These are phyloP conservation scores for Pythium apleroticum DNA, from an alignment of 352 stramenopile species.

Conservation along the genomic window DNA sequence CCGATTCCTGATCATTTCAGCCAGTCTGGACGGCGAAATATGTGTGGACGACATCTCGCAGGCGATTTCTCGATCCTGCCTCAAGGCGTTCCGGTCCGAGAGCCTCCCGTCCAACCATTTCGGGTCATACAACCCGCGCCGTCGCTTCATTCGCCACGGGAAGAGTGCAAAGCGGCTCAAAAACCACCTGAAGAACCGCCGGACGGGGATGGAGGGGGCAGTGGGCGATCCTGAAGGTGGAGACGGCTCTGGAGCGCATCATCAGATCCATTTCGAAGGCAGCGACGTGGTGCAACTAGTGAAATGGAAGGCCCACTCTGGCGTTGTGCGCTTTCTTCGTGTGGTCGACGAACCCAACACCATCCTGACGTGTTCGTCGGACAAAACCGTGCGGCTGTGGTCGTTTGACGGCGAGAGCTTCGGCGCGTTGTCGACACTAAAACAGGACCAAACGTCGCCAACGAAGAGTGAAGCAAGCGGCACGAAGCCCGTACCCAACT, in stretches of 20 bases:
- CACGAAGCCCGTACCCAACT: background rate
- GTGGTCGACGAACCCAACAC: slow-evolving; percentile 59
- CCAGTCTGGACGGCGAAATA: slow-evolving; percentile 47
- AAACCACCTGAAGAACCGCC: slow-evolving; percentile 29
- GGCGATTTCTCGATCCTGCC: slow-evolving; percentile 37
- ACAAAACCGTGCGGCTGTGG: slow-evolving; percentile 67
- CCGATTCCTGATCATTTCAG: slow-evolving; percentile 42
- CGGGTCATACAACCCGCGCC: slow-evolving; percentile 69
- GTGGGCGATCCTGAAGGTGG: background rate
- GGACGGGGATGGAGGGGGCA: background rate
- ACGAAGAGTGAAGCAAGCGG: slow-evolving; percentile 9
- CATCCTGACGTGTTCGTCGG: slow-evolving; percentile 62
- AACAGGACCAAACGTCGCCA: slow-evolving; percentile 1
- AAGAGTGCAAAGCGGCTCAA: slow-evolving; percentile 60
- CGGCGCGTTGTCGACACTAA: slow-evolving; percentile 33
- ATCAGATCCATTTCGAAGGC: slow-evolving; percentile 1
- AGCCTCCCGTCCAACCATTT: slow-evolving; percentile 55
- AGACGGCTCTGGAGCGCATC: background rate
- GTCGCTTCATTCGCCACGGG: slow-evolving; percentile 64
- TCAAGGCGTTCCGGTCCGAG: slow-evolving; percentile 55
- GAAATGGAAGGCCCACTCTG: slow-evolving; percentile 56
- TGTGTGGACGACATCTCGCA: slow-evolving; percentile 54
- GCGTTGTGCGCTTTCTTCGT: slow-evolving; percentile 47
- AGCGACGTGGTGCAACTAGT: slow-evolving; percentile 40
- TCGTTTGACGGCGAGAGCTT: slow-evolving; percentile 42